Evolutionary conservation across 2,329 filamentous ascomycete species (phyloP).

Genomic region (Colletotrichum noveboracense): DNA sequence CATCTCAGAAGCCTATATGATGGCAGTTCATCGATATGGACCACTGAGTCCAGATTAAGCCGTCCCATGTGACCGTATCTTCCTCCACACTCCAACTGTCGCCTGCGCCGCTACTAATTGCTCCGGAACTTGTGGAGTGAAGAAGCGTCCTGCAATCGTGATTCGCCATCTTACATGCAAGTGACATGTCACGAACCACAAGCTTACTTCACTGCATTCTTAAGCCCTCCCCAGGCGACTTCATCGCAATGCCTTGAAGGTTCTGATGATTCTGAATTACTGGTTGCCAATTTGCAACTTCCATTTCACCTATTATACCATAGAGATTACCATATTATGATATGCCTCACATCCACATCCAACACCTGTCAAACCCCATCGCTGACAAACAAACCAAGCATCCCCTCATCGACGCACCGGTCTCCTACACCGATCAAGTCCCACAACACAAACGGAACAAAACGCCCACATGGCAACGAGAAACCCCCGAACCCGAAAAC

Average conservation of each 20-base stretch:
- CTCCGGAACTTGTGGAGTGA: no score
- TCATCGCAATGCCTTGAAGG: rapidly evolving
- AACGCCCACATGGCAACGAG: neutral
- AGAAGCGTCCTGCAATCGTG: no score
- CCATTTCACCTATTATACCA: rapidly evolving
- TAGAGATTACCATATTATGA: rapidly evolving
- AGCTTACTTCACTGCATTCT: neutral
- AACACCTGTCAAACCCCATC: neutral
- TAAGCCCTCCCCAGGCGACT: neutral
- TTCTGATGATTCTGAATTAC: rapidly evolving
- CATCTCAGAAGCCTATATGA: no score
- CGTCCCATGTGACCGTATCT: no score
- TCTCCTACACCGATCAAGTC: neutral
- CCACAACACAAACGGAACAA: neutral
- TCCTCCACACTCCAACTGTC: no score
- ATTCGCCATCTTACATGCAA: no score
- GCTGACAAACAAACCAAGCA: neutral
- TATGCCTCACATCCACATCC: rapidly evolving
- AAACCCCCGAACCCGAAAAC: neutral
- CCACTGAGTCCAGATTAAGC: no score
- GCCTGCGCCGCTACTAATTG: no score
- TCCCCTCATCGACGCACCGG: neutral
- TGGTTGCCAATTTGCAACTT: rapidly evolving
- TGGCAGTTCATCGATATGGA: no score
- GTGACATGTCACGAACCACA: no score